Evolutionary conservation across 2,329 filamentous ascomycete species (phyloP).

Genomic region (Arachnomyces sp.): DNA sequence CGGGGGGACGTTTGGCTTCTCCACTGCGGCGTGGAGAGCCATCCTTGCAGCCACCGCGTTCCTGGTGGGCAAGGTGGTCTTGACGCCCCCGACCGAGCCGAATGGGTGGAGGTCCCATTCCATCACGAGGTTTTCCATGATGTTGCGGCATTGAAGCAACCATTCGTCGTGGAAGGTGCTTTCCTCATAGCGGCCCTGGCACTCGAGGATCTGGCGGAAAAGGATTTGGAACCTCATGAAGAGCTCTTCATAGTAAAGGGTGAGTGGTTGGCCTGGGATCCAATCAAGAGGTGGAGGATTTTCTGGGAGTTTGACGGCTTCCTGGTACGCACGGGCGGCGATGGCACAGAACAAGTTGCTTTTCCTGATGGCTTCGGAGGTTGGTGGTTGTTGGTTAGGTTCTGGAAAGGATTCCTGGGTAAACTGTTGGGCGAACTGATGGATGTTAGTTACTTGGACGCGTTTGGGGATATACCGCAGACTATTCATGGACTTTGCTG

Average conservation of each 20-base stretch:
- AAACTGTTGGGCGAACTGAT: too few species aligned
- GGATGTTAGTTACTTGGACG: too few species aligned
- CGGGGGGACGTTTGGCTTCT: conserved; percentile 9
- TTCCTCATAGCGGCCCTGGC: conserved; percentile 3
- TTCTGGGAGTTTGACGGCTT: conserved; percentile 12
- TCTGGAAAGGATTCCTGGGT: too few species aligned
- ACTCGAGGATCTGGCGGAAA: conserved; percentile 6
- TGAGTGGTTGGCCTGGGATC: conserved; percentile 9
- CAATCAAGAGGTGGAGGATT: conserved; percentile 11
- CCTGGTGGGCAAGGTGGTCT: conserved; percentile 9
- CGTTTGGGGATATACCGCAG: too few species aligned
- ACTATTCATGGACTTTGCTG: too few species aligned
- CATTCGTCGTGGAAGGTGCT: conserved; percentile 9
- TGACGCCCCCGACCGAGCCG: conserved; percentile 8
- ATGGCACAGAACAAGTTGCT: conserved; percentile 8
- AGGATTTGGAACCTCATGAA: conserved; percentile 9
- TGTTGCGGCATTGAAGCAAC: conserved; percentile 11
- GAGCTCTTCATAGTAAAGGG: conserved; percentile 10
- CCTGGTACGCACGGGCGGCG: conserved; percentile 13
- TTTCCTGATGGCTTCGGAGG: background rate
- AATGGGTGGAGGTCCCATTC: conserved; percentile 11
- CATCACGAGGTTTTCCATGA: conserved; percentile 13
- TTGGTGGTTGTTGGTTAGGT: background rate
- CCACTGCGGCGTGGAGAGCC: conserved; percentile 7
- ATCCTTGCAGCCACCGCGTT: conserved; percentile 6